These are phyloP conservation scores for Trichoderma gracile DNA, from an alignment of 2,329 filamentous ascomycete species.

Conservation along the genomic window DNA sequence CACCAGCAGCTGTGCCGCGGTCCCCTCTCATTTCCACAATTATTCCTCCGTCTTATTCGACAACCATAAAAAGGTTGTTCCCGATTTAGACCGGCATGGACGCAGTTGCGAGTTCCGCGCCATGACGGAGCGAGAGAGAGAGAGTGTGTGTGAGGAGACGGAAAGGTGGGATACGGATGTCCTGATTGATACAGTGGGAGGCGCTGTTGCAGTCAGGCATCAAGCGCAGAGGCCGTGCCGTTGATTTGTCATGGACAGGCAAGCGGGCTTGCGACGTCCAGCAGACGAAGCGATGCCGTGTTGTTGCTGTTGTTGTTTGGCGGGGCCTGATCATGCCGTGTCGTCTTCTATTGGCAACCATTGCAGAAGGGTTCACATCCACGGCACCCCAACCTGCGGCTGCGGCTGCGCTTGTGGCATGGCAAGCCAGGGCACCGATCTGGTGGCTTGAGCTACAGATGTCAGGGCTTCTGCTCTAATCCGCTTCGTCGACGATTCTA, in stretches of 20 bases:
- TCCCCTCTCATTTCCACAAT: constrained; percentile 19
- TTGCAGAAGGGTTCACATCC: not conserved
- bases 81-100: constrained; percentile 11
- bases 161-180: not conserved
- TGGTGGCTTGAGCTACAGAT: constrained; percentile 11
- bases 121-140: not conserved
- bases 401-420: constrained; percentile 16
- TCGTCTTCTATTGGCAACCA: too few species aligned
- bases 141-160: too few species aligned
- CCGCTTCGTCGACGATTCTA: not conserved
- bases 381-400: constrained; percentile 2
- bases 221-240: not conserved
- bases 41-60: constrained; percentile 21
- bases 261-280: not conserved
- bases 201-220: constrained; percentile 1
- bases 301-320: not conserved
- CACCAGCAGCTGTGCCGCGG: constrained; percentile 1
- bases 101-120: constrained; percentile 9
- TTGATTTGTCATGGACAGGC: not conserved
- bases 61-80: constrained; percentile 14
- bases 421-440: constrained; percentile 12
- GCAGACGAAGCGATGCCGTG: not conserved
- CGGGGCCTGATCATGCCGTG: not conserved
- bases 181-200: not conserved
- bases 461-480: not conserved